Evolutionary conservation across 495 filamentous ascomycete genomes (phyloP), one percentile per base, ranked within the genome.

Genomic region (Penicillium cataractarum): DNA sequence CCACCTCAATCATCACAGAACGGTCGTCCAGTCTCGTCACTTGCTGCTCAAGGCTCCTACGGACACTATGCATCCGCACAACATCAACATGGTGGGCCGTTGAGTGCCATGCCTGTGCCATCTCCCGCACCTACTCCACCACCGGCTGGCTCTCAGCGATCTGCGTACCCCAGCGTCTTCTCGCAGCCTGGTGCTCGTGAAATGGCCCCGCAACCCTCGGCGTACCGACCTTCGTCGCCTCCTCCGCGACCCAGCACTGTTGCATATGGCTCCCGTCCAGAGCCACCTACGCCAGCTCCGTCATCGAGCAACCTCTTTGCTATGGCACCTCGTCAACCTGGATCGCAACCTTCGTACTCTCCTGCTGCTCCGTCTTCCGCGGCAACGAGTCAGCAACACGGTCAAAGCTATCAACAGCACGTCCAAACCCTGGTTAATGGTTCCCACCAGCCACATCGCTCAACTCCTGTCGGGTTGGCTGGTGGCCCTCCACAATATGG

Each of bases 121-220:
- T 78, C 78, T 8, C 73, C 79, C 15, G 76, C 75, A 1, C 75
- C 78, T 7, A 80, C 79, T 9, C 77, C 79, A 5, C 77, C 70
- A 27, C 64, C 74, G n/a, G 70, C 72, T 31, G 64, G 67, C 10
- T 65, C 74, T 29, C 78, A 80, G 40, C 73, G 78, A 48, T 65
- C 67, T 4, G 49, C 68, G 3, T 82, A 80, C 62, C 70, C 74
- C 21, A 69, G 65, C 63, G 71, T 76, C 17, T 73, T 75, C n/a
- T 67, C 74, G 0, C 73, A 77, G 56, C 60, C 64, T 29, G 24
- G 60, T 7, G 68, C 74, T 26, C 76, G 77, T 27, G 79, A 82
- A 21, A 32, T 76, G 42, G 33, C 69, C 10, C 50, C 72, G 2
- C 76, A 76, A 35, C 62, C 64, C 21, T 63, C 64, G 19, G 65